Percentiles rank a stretch among this genome's conserved stretches.
phyloP scores from a whole-genome alignment of 2,329 filamentous ascomycete genomes.

The Elsinoe perseae region DNA sequence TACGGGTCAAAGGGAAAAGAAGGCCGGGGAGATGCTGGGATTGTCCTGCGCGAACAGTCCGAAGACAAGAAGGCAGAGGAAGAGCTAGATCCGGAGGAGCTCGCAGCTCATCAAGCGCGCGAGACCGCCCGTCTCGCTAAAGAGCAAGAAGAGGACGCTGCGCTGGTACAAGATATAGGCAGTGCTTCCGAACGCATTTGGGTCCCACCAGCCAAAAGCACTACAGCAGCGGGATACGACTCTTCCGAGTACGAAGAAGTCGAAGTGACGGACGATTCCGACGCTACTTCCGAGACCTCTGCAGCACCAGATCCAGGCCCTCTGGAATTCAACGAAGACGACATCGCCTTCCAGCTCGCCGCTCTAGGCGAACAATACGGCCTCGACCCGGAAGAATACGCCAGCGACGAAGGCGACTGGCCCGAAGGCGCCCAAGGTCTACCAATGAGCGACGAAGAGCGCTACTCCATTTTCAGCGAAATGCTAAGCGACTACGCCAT shows the following conservation, averaged over 20 bases:
- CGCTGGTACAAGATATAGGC: constrained; percentile 46
- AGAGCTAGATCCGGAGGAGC: constrained; percentile 62
- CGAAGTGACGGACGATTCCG: constrained; percentile 58
- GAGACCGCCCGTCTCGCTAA: constrained; percentile 24
- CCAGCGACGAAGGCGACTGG: constrained; percentile 51
- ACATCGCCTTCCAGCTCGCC: constrained; percentile 85
- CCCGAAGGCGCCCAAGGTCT: constrained; percentile 66
- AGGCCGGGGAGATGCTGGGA: constrained; percentile 29
- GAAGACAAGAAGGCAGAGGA: constrained; percentile 26
- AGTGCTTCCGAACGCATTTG: constrained; percentile 37
- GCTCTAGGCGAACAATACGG: constrained; percentile 83
- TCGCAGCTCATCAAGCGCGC: constrained; percentile 47
- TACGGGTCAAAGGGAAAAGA: constrained; percentile 30
- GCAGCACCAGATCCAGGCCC: constrained; percentile 35
- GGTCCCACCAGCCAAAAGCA: constrained; percentile 1
- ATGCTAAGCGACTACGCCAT: constrained; percentile 74
- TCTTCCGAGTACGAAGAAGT: constrained; percentile 57
- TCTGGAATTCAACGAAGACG: constrained; percentile 84
- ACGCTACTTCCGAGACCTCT: constrained; percentile 36
- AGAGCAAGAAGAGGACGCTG: constrained; percentile 70
- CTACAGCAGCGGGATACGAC: constrained; percentile 10
- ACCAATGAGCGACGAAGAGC: constrained; percentile 66
- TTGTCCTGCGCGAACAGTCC: constrained; percentile 17
- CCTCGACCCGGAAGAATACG: constrained; percentile 68
- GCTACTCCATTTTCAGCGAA: constrained; percentile 71